A percentile compares a stretch with the other conserved stretches of the same genome.
phyloP scores from a whole-genome alignment of 805 yeast genomes.

The Yarrowia sp. region DNA sequence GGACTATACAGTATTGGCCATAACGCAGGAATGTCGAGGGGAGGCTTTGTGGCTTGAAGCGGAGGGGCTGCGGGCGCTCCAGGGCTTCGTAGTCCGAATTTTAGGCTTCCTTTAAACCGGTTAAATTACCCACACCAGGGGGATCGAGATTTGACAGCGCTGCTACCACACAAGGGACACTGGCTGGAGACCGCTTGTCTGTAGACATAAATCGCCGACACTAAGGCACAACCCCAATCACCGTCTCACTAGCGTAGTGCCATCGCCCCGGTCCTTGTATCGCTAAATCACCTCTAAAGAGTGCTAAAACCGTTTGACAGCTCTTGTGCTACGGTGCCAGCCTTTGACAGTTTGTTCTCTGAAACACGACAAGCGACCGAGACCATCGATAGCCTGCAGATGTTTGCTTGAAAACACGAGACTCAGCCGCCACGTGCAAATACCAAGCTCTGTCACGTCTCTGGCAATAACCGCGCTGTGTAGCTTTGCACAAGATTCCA shows the following conservation, averaged over 20 bases:
- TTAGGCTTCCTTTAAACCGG: background rate
- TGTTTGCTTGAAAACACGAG: slow-evolving; percentile 26
- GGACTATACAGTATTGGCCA: background rate
- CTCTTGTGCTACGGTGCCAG: background rate
- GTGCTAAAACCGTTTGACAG: background rate
- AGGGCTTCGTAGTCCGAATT: background rate
- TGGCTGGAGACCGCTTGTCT: too few species aligned
- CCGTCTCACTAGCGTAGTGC: background rate
- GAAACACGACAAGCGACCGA: slow-evolving; percentile 3
- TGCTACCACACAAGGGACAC: too few species aligned
- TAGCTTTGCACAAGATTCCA: too few species aligned
- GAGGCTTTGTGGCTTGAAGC: slow-evolving; percentile 1
- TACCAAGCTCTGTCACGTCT: background rate
- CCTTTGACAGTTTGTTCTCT: slow-evolving; percentile 1
- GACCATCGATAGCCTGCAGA: background rate
- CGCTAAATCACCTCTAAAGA: background rate
- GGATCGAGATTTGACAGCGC: too few species aligned
- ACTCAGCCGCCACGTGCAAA: slow-evolving; percentile 6
- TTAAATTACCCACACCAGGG: slow-evolving; percentile 9
- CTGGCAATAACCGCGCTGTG: background rate
- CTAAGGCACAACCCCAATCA: too few species aligned
- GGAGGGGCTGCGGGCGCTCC: background rate
- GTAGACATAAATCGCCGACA: slow-evolving; percentile 6
- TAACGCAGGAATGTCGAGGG: background rate
- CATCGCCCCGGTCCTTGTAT: slow-evolving; percentile 2